phyloP scores from a whole-genome alignment of 768 basidiomycete genomes.

The Cystofilobasidium macerans region DNA sequence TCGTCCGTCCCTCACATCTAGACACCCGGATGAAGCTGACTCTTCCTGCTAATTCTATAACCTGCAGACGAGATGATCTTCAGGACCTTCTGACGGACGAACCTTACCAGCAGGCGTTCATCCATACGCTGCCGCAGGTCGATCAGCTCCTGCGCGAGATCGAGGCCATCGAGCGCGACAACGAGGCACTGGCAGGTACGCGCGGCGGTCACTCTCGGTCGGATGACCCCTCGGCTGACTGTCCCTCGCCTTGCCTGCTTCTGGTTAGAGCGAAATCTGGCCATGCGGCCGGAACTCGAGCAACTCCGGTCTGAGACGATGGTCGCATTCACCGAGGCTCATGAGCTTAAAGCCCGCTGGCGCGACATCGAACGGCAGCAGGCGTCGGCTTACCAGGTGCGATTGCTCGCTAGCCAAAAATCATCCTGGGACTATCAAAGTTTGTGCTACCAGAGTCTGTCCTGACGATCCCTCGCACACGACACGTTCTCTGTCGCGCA shows the following conservation, averaged over 20 bases:
- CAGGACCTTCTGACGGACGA: slow-evolving; percentile 76
- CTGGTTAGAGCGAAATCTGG: slow-evolving; percentile 60
- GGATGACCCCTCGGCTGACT: slow-evolving; percentile 3
- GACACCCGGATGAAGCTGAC: not conserved
- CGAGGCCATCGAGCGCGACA: slow-evolving; percentile 66
- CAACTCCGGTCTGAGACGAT: slow-evolving; percentile 68
- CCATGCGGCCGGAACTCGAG: slow-evolving; percentile 64
- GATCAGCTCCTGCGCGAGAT: slow-evolving; percentile 65
- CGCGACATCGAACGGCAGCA: slow-evolving; percentile 80
- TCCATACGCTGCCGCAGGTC: slow-evolving; percentile 66
- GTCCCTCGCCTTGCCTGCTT: not conserved
- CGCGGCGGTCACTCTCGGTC: slow-evolving; percentile 16
- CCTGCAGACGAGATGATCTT: slow-evolving; percentile 69
- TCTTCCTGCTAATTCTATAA: not conserved
- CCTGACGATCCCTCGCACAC: no score
- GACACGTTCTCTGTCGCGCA: slow-evolving; percentile 34
- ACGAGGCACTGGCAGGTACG: slow-evolving; percentile 77
- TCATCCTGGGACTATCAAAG: no score
- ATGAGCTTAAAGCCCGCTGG: slow-evolving; percentile 68
- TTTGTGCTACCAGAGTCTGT: no score
- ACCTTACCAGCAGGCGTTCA: slow-evolving; percentile 72
- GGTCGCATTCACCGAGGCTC: slow-evolving; percentile 77
- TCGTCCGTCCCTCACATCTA: slow-evolving; percentile 11
- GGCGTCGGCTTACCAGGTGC: slow-evolving; percentile 73
- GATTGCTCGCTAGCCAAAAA: no score